Conservation (phyloP, 2,329 filamentous ascomycete genomes). For the Pezicula neosporulosa region DNA sequence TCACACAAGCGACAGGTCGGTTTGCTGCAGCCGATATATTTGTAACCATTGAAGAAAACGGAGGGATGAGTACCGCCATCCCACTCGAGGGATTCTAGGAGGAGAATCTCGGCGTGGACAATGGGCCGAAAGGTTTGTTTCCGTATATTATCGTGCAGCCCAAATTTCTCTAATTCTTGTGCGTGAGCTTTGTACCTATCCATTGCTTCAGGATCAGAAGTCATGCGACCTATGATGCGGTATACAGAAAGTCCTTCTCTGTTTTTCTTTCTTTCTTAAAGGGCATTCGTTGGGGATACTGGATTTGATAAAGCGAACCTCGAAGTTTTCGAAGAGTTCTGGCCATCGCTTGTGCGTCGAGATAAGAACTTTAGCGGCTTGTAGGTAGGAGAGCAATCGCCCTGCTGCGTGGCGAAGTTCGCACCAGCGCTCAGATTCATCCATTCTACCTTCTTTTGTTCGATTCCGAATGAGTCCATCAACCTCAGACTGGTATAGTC, state of each 20-base stretch:
- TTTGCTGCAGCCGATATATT: constrained; percentile 15
- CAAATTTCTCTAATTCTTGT: constrained; percentile 7
- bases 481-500: constrained; percentile 12
- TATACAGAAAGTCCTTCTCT: constrained; percentile 2
- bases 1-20: constrained; percentile 11
- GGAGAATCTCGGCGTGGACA: constrained; percentile 12
- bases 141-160: constrained; percentile 5
- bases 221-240: constrained; percentile 7
- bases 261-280: not conserved
- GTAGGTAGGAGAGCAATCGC: constrained; percentile 25
- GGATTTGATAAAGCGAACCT: constrained; percentile 5
- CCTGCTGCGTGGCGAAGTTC: constrained; percentile 24
- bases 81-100: constrained; percentile 7
- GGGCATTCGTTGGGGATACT: not conserved
- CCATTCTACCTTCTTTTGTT: constrained; percentile 4
- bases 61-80: constrained; percentile 4
- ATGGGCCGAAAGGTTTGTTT: constrained; percentile 8
- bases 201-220: constrained; percentile 8
- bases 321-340: constrained; percentile 11
- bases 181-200: constrained; percentile 7
- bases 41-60: constrained; percentile 7
- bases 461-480: constrained; percentile 23
- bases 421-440: constrained; percentile 18
- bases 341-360: constrained; percentile 14
- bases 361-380: constrained; percentile 20